These are phyloP conservation scores for Daedaleopsis nitida DNA, from an alignment of 768 basidiomycete genomes.

Conservation along the genomic window DNA sequence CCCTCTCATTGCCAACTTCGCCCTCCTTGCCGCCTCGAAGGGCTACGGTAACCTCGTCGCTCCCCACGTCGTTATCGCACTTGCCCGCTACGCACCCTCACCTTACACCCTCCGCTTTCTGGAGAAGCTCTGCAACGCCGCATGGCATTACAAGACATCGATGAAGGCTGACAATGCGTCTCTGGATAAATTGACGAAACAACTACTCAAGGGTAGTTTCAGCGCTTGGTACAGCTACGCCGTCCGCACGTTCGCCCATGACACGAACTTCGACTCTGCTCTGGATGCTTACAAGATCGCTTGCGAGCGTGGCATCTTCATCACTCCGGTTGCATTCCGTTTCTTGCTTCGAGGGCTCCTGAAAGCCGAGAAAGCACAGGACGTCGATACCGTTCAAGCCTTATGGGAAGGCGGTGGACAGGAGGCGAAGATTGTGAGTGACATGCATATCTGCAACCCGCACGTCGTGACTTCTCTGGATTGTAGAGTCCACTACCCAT, in stretches of 20 bases:
- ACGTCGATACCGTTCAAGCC: not conserved
- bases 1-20: conserved; percentile 44
- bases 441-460: not conserved
- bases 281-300: not conserved
- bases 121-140: conserved; percentile 18
- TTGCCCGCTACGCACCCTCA: conserved; percentile 47
- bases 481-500: not conserved
- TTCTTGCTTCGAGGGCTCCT: not conserved
- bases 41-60: conserved; percentile 37
- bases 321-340: not conserved
- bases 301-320: not conserved
- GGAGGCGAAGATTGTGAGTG: not conserved
- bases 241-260: conserved; percentile 24
- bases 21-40: conserved; percentile 45
- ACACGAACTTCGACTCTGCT: not conserved
- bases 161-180: not conserved
- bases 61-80: conserved; percentile 32
- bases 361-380: not conserved
- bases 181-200: not conserved
- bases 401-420: not conserved
- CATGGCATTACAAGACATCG: not conserved
- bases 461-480: not conserved
- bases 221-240: conserved; percentile 34
- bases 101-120: conserved; percentile 42
- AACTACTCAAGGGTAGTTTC: not conserved